Conservation (phyloP, 305 asterid species). For the Solanum hybrid region DNA sequence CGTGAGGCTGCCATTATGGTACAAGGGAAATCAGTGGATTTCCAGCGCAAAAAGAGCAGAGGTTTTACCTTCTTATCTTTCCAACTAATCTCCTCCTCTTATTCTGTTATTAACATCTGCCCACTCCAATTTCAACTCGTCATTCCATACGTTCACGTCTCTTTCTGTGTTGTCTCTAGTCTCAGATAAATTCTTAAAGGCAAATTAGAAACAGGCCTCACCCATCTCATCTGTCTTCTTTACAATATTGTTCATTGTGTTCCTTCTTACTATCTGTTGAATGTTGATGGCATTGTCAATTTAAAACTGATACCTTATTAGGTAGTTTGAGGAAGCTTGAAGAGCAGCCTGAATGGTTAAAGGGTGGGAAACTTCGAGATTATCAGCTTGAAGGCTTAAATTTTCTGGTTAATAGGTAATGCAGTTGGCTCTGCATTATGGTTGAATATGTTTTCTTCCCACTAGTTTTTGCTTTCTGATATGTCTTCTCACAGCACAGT, state of each 20-base stretch:
- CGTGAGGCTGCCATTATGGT: conserved; percentile 88
- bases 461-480: conserved; percentile 34
- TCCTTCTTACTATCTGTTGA: not conserved
- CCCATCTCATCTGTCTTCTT: not conserved
- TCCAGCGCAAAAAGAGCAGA: conserved; percentile 92
- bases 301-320: conserved; percentile 21
- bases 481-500: conserved; percentile 63
- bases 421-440: conserved; percentile 20
- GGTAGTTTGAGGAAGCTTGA: conserved; percentile 98
- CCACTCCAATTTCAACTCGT: not conserved
- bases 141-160: not conserved
- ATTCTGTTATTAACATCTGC: not conserved
- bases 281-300: not conserved
- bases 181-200: not conserved
- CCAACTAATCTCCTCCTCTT: not conserved
- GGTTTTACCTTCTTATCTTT: conserved; percentile 34
- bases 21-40: conserved; percentile 93
- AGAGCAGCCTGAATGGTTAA: conserved; percentile 98
- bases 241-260: not conserved
- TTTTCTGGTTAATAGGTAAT: conserved; percentile 94
- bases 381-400: conserved; percentile 99
- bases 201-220: not conserved
- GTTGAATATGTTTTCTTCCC: conserved; percentile 9
- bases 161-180: not conserved
- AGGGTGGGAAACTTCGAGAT: conserved; percentile 95